Percentiles rank a stretch among this genome's conserved stretches.
phyloP scores from a whole-genome alignment of 371 early-diverging fungal species.

The Amoeboaphelidium protococcarum region DNA sequence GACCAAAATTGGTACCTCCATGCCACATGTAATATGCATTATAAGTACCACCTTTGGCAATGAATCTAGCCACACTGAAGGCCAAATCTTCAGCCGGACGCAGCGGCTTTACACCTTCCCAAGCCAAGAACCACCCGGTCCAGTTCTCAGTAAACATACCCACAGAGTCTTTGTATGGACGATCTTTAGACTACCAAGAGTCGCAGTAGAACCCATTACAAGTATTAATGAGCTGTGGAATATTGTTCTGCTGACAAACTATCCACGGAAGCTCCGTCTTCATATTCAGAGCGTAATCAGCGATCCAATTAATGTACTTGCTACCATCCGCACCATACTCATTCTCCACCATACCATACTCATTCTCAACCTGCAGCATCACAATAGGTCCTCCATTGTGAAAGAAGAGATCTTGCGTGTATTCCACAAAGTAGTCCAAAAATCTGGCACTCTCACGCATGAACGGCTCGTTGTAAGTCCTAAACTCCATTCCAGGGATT shows the following conservation, averaged over 20 bases:
- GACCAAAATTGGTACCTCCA: slow-evolving; percentile 27
- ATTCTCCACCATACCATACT: slow-evolving; percentile 13
- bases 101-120: slow-evolving; percentile 13
- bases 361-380: slow-evolving; percentile 25
- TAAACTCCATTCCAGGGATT: slow-evolving; percentile 12
- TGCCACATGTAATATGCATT: slow-evolving; percentile 26
- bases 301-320: slow-evolving; percentile 19
- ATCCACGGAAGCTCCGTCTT: slow-evolving; percentile 19
- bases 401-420: slow-evolving; percentile 10
- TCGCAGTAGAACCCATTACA: slow-evolving; percentile 22
- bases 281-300: slow-evolving; percentile 11
- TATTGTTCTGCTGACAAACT: slow-evolving; percentile 18
- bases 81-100: slow-evolving; percentile 22
- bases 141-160: slow-evolving; percentile 23
- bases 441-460: slow-evolving; percentile 17
- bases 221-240: slow-evolving; percentile 1
- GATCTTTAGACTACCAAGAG: slow-evolving; percentile 9
- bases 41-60: slow-evolving; percentile 21
- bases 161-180: slow-evolving; percentile 11
- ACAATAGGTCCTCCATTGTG: slow-evolving; percentile 22
- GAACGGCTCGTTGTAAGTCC: slow-evolving; percentile 15
- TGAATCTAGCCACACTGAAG: slow-evolving; percentile 17
- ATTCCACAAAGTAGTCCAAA: slow-evolving; percentile 10
- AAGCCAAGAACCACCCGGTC: slow-evolving; percentile 24
- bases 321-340: slow-evolving; percentile 13